Conservation (phyloP, 805 yeast genomes). For the Starmerella sirachaensis region DNA sequence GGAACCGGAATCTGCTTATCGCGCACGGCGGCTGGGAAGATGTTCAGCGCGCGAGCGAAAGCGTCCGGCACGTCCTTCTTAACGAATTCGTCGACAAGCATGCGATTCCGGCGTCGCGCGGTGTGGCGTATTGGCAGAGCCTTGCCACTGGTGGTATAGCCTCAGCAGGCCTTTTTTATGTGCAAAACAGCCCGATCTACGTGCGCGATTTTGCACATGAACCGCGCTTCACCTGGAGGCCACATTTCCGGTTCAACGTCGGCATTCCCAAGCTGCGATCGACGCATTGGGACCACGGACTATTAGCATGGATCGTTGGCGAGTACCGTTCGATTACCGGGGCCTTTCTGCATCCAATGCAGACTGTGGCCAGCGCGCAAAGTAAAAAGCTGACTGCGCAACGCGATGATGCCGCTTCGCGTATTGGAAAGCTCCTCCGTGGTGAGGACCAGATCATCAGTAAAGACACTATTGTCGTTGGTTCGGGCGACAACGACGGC, state of each 20-base stretch:
- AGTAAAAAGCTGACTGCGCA: background rate
- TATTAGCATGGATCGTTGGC: constrained; percentile 2
- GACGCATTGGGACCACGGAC: too few relatives aligned
- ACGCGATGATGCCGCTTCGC: constrained; percentile 10
- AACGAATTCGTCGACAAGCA: constrained; percentile 9
- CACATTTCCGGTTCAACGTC: background rate
- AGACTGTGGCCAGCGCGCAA: background rate
- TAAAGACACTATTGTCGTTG: background rate
- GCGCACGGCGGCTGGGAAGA: constrained; percentile 21
- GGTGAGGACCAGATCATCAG: background rate
- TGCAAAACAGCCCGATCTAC: constrained; percentile 16
- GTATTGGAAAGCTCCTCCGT: constrained; percentile 14
- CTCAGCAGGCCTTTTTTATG: constrained; percentile 13
- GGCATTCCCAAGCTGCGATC: background rate
- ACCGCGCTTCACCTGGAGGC: constrained; percentile 1
- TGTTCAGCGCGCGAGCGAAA: constrained; percentile 18
- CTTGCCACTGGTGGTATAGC: constrained; percentile 3
- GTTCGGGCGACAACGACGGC: too few relatives aligned
- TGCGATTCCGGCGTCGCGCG: constrained; percentile 19
- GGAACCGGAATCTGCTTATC: constrained; percentile 20
- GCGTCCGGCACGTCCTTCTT: constrained; percentile 16
- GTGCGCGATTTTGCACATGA: background rate
- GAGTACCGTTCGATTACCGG: constrained; percentile 1
- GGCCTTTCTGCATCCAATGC: constrained; percentile 1
- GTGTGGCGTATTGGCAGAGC: constrained; percentile 20